Conservation (phyloP, 257 asterid genomes). For the Fraxinus cuspidata region DNA sequence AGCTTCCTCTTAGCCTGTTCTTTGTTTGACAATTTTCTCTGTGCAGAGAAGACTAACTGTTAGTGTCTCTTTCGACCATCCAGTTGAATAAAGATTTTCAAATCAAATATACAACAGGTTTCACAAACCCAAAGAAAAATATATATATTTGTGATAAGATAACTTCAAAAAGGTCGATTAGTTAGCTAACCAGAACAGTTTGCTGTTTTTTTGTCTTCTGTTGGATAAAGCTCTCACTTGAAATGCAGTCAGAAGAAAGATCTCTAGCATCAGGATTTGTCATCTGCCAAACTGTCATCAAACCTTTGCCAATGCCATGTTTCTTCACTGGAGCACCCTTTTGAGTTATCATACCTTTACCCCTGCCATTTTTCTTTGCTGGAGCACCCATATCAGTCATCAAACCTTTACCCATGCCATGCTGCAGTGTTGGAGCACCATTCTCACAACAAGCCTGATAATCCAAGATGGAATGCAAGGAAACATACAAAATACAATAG, state of each 20-base stretch:
- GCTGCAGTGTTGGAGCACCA: constrained; percentile 34
- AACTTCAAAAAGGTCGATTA: constrained; percentile 26
- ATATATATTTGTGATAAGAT: not conserved
- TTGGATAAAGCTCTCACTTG: constrained; percentile 34
- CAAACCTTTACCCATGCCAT: constrained; percentile 80
- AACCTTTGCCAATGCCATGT: constrained; percentile 69
- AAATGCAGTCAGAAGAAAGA: constrained; percentile 38
- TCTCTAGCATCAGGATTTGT: constrained; percentile 43
- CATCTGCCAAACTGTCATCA: constrained; percentile 58
- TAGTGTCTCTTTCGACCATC: constrained; percentile 17
- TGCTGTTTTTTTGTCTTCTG: constrained; percentile 62
- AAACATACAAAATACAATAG: constrained; percentile 41
- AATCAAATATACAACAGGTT: constrained; percentile 48
- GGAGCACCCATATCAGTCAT: constrained; percentile 43
- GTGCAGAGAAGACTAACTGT: constrained; percentile 31
- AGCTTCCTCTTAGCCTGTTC: constrained; percentile 62
- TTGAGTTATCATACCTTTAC: constrained; percentile 54
- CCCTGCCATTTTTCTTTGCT: constrained; percentile 51
- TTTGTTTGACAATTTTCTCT: constrained; percentile 68
- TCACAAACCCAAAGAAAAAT: no score
- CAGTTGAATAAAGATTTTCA: not conserved
- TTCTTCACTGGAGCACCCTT: constrained; percentile 37
- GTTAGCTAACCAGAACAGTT: constrained; percentile 61
- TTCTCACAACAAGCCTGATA: constrained; percentile 41
- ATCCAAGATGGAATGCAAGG: constrained; percentile 40